Evolutionary conservation across 2,329 filamentous ascomycete genomes (phyloP).

Genomic region (Beauveria sp.): DNA sequence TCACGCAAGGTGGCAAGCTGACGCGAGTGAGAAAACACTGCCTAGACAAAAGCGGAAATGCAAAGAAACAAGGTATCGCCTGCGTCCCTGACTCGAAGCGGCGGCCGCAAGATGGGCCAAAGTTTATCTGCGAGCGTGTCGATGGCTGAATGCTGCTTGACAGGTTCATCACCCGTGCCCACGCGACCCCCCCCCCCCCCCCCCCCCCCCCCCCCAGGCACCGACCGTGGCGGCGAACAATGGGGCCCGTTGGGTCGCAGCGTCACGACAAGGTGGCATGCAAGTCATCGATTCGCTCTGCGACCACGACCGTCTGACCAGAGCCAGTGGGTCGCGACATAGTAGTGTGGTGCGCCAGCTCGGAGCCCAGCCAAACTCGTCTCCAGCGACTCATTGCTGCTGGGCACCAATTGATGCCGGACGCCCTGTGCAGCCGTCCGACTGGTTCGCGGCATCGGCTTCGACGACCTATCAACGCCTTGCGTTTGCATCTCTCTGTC

Average conservation of each 20-base stretch:
- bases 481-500: background rate
- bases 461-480: conserved; percentile 6
- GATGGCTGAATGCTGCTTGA: background rate
- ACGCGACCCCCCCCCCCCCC: conserved; percentile 9
- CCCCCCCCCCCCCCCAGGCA: conserved; percentile 1
- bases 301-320: conserved; percentile 10
- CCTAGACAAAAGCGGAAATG: conserved; percentile 5
- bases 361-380: background rate
- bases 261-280: conserved; percentile 2
- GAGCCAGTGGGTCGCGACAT: conserved; percentile 3
- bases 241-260: conserved; percentile 6
- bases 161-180: background rate
- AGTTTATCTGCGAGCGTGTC: background rate
- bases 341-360: conserved; percentile 8
- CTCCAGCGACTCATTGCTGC: background rate
- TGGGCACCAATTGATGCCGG: conserved; percentile 5
- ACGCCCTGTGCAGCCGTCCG: conserved; percentile 1
- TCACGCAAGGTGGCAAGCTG: conserved; percentile 1
- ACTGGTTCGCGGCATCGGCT: conserved; percentile 6
- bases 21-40: background rate
- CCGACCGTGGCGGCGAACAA: conserved; percentile 1
- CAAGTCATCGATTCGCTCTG: conserved; percentile 13
- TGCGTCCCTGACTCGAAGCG: conserved; percentile 7
- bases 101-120: background rate
- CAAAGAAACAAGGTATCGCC: background rate